Evolutionary conservation across 2,329 filamentous ascomycete genomes (phyloP), one percentile per base, ranked within the genome.

Genomic region (Zymoseptoria crescenta): DNA sequence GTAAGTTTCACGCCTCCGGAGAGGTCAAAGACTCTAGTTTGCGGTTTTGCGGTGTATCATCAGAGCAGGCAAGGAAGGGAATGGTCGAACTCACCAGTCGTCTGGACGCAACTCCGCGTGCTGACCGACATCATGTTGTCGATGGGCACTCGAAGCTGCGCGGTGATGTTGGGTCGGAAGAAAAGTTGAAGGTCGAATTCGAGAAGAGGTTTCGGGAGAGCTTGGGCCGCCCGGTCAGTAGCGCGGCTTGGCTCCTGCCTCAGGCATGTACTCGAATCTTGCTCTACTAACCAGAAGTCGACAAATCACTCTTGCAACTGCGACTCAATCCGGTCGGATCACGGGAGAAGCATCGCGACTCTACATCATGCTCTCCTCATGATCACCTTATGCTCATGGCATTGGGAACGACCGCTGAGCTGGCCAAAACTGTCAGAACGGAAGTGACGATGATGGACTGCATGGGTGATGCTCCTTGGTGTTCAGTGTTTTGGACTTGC

Each of bases 1-100:
- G 64, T 62, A 62, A 64, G 64, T 65, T 66, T 65, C 64, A 66
- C 59, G 65, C 62, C 63, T 64, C 63, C 59, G 54, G 56, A 53
- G 63, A 65, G 62, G 62, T 66, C 64, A 66, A 65, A 66, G 64
- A 66, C 64, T 66, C 64, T 66, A 66, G 64, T 66, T 66, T 66
- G 64, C 64, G 64, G 64, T 66, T 66, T 62, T 64, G 62, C 60
- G 60, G 65, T 57, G 65, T 63, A 65, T 65, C 64, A 65, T 57
- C 54, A 55, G 53, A 58, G 45, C 30, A 8, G 16, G 2, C 5
- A 13, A 16, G 35, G 35, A 45, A n/a, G 35, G 16, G 13, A 45
- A n/a, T 7, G n/a, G 2, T 45, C 3, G 35, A n/a, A 45, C 35
- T 45, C 6, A 45, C 35, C 35, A 45, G 10, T 45, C 35, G 4